Evolutionary conservation across 192 early-diverging fungal genomes (phyloP), one percentile per base, ranked within the genome.

Genomic region (Podila minutissima): DNA sequence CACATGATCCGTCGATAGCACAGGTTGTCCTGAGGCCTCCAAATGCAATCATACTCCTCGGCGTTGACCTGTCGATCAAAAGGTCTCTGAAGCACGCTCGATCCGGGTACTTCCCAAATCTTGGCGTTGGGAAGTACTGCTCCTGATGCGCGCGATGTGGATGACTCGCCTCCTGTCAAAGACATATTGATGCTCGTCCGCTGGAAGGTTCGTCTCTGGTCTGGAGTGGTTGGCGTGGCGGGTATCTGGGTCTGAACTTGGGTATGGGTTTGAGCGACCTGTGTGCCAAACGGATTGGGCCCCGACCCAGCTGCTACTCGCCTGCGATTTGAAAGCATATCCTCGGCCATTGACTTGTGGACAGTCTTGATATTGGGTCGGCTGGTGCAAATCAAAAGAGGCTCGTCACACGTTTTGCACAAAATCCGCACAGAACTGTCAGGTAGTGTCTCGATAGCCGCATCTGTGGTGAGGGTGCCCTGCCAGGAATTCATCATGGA

Each of bases 1-100:
- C 73, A 74, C 13, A 74, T 57, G 41, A 74, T 55, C 26, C 73
- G 26, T 17, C 60, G 73, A 46, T 74, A 74, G 35, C 60, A 74
- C 33, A 74, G 49, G 2, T 60, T 66, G 50, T 74, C 73, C 59
- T 35, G 51, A 11, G 73, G 66, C 5, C 61, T 22, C 73, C 59
- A 59, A 2, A 74, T 28, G 41, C 73, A 74, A 7, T 67, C 66
- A 22, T 67, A 15, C 65, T 74, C 73, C 5, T 68, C 73, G 9
- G 20, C 19, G 5, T 48, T 50, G 46, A 9, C 12, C 17, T 67
- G 46, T 5, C 33, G 48, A 20, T 63, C 50, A 51, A 63, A 62
- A 5, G 48, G n/a, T 31, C 35, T 26, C 15, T 74, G 59, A 35
- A 57, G 7, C 7, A 74, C 60, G 67, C 35, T 20, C 0, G 73